Conservation (phyloP, 768 basidiomycete species). For the Sistotremastrum niveocremeum region DNA sequence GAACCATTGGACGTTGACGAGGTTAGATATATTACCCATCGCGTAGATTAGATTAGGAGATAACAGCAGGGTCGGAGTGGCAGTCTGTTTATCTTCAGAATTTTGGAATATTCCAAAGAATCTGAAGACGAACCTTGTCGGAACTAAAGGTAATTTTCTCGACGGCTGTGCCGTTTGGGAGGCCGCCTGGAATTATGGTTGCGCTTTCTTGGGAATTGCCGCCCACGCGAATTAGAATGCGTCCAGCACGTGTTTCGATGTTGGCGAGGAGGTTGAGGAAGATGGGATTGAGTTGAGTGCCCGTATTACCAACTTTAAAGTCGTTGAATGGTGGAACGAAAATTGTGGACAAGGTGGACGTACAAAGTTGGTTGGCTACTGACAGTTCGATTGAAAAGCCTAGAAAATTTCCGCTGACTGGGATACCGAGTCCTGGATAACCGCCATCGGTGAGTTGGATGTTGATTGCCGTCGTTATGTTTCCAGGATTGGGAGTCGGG, state of each 20-base stretch:
- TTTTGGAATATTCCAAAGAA: conserved; percentile 11
- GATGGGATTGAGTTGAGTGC: conserved; percentile 38
- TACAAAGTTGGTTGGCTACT: conserved; percentile 50
- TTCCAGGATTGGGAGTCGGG: conserved; percentile 29
- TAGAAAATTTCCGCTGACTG: conserved; percentile 42
- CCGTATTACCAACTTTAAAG: conserved; percentile 37
- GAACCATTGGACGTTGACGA: conserved; percentile 56
- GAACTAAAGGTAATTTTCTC: conserved; percentile 28
- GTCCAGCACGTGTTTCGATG: conserved; percentile 48
- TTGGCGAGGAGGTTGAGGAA: conserved; percentile 75
- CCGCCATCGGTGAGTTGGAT: conserved; percentile 8
- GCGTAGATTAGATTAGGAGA: conserved; percentile 55
- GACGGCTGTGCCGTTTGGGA: conserved; percentile 33
- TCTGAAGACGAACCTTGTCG: conserved; percentile 23
- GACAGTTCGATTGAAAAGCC: conserved; percentile 73
- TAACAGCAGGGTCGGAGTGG: conserved; percentile 54
- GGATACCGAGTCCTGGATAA: conserved; percentile 25
- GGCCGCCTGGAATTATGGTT: conserved; percentile 31
- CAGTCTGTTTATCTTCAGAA: conserved; percentile 31
- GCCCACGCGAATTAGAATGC: conserved; percentile 54
- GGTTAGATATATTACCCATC: conserved; percentile 41
- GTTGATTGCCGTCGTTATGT: conserved; percentile 24
- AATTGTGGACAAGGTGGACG: conserved; percentile 30
- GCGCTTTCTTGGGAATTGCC: conserved; percentile 71
- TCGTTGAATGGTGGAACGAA: neutral